Conservation (phyloP, 345 rosid genomes). For the Gossypium anomalum region DNA sequence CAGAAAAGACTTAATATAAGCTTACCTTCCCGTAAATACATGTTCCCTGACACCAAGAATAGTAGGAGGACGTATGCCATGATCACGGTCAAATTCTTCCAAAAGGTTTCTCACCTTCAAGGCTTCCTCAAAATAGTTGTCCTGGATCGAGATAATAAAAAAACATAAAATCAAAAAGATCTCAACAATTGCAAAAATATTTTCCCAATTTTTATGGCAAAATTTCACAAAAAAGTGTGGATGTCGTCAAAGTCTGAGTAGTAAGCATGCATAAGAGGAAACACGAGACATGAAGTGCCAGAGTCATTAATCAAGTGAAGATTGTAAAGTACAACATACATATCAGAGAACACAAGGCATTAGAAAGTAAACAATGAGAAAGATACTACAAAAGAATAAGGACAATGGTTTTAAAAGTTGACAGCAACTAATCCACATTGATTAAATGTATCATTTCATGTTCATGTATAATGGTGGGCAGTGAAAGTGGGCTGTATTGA, state of each 20-base stretch:
- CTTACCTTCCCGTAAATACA: slow-evolving; percentile 92
- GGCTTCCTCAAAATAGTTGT: slow-evolving; percentile 98
- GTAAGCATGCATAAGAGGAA: background rate
- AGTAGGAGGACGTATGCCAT: slow-evolving; percentile 88
- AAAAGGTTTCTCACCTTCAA: slow-evolving; percentile 96
- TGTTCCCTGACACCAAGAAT: slow-evolving; percentile 98
- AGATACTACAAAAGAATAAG: background rate
- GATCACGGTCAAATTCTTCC: slow-evolving; percentile 78
- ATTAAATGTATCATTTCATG: background rate
- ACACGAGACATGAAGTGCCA: background rate
- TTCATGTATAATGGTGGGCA: background rate
- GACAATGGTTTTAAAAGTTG: background rate
- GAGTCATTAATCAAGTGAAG: background rate
- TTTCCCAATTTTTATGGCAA: background rate
- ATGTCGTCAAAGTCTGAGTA: background rate
- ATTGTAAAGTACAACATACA: background rate
- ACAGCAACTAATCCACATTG: background rate
- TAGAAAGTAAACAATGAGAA: background rate
- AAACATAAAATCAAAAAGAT: background rate
- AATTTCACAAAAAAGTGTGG: background rate
- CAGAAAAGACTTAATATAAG: slow-evolving; percentile 3
- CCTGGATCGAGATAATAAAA: slow-evolving; percentile 36
- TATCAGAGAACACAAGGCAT: background rate
- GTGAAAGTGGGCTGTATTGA: background rate
- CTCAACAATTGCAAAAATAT: background rate